Evolutionary conservation across 352 stramenopile genomes (phyloP), one percentile per base, ranked within the genome.

Genomic region (Pythium oligandrum): DNA sequence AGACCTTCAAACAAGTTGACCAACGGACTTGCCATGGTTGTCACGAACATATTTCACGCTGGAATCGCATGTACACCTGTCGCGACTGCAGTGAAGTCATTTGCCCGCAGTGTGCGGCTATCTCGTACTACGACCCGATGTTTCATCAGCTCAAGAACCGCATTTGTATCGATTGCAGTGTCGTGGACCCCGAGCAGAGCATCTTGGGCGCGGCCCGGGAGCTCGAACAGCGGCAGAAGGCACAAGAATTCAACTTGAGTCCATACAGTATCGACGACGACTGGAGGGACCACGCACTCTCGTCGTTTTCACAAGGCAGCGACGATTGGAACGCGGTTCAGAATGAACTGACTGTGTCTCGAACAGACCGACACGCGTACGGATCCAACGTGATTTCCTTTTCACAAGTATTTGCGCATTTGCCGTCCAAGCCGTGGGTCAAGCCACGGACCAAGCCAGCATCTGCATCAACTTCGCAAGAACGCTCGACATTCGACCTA

Each of bases 51-150:
- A 65, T 86, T 1, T 88, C 78, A 51, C 81, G 78, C 59, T 88
- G 78, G 78, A 83, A 64, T 47, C 68, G 74, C 12, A 75, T 66
- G 35, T 81, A 78, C 51, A 71, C 66, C 53, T 85, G 75, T 52
- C 78, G 78, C 51, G 72, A 78, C 64, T 88, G 78, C 57, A 55
- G 85, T 36, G 72, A 68, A 44, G 57, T 85, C 40, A 61, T 89
- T 43, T 89, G 78, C 57, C 87, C 84, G 59, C 68, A 60, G 12
- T 89, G 78, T 49, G 64, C 75, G 7, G 59, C 75, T 4, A 75
- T 89, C 48, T 70, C 63, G 42, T 88, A 81, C 57, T 63, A 70
- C 33, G 62, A 66, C 50, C 48, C 54, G 3, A 53, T 64, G 42
- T 74, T 56, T 3, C 55, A 64, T 50, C 73, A 75, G 51, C 7